Conservation (phyloP, 371 early-diverging fungal genomes). For the Mortierella sp. region DNA sequence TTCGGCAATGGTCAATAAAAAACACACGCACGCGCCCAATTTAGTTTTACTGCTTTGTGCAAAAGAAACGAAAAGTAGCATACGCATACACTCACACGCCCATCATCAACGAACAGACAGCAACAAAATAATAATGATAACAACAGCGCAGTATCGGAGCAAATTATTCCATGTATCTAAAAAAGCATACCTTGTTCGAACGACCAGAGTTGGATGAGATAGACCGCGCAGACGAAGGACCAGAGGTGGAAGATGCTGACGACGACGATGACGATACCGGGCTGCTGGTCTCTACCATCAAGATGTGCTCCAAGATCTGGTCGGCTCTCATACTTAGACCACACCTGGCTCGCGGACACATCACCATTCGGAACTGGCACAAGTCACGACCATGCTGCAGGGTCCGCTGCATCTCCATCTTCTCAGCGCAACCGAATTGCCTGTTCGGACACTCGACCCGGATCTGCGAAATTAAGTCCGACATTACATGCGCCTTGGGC, state of each 20-base stretch:
- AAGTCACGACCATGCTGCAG: conserved; percentile 41
- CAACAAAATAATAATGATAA: neutral
- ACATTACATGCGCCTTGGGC: conserved; percentile 58
- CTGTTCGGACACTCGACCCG: conserved; percentile 48
- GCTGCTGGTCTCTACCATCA: conserved; percentile 40
- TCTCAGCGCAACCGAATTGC: conserved; percentile 39
- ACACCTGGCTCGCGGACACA: conserved; percentile 45
- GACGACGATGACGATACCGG: neutral
- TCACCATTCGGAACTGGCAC: conserved; percentile 43
- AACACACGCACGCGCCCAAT: neutral
- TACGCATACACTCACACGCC: neutral
- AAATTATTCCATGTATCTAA: neutral
- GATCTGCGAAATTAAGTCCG: conserved; percentile 55
- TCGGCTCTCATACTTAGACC: conserved; percentile 55
- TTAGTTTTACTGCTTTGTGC: neutral
- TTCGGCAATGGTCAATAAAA: neutral
- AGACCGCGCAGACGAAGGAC: conserved; percentile 9
- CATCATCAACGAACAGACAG: neutral
- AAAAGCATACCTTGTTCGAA: conserved; percentile 22
- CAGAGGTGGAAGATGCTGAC: conserved; percentile 18
- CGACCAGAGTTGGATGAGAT: conserved; percentile 10
- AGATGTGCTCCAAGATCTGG: conserved; percentile 47
- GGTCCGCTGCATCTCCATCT: conserved; percentile 44
- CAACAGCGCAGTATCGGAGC: conserved; percentile 13
- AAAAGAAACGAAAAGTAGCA: neutral